Conservation (phyloP, 2,329 filamentous ascomycete genomes). For the Fusarium brachygibbosum region DNA sequence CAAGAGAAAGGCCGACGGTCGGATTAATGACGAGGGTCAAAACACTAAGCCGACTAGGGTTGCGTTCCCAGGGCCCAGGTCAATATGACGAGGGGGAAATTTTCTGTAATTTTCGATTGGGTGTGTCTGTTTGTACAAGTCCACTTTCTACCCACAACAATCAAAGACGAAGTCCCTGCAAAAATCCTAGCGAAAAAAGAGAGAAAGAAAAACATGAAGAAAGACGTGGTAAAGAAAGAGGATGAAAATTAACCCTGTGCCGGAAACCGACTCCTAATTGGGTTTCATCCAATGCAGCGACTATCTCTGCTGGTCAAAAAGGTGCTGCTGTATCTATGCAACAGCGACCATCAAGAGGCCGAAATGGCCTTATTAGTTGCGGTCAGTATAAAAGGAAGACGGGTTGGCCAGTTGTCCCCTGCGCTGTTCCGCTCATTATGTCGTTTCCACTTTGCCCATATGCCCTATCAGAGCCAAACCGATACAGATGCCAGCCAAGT, state of each 20-base stretch:
- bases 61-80: conserved; percentile 36
- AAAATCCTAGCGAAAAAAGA: conserved; percentile 16
- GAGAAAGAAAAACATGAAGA: conserved; percentile 11
- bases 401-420: conserved; percentile 15
- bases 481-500: conserved; percentile 9
- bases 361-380: conserved; percentile 27
- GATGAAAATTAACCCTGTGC: conserved; percentile 20
- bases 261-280: conserved; percentile 18
- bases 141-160: conserved; percentile 48
- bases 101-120: conserved; percentile 50
- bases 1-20: conserved; percentile 18
- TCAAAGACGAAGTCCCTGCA: conserved; percentile 32
- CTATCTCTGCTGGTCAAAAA: conserved; percentile 10
- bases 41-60: conserved; percentile 45
- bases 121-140: conserved; percentile 48
- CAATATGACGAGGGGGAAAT: conserved; percentile 31
- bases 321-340: conserved; percentile 16
- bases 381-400: conserved; percentile 24
- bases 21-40: conserved; percentile 36
- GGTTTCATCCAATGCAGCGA: conserved; percentile 17
- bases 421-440: conserved; percentile 28
- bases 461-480: conserved; percentile 13
- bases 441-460: conserved; percentile 31
- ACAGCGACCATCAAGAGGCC: conserved; percentile 8
- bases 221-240: conserved; percentile 10